Evolutionary conservation across 2,329 filamentous ascomycete genomes (phyloP).

Genomic region (Gremmenia infestans): DNA sequence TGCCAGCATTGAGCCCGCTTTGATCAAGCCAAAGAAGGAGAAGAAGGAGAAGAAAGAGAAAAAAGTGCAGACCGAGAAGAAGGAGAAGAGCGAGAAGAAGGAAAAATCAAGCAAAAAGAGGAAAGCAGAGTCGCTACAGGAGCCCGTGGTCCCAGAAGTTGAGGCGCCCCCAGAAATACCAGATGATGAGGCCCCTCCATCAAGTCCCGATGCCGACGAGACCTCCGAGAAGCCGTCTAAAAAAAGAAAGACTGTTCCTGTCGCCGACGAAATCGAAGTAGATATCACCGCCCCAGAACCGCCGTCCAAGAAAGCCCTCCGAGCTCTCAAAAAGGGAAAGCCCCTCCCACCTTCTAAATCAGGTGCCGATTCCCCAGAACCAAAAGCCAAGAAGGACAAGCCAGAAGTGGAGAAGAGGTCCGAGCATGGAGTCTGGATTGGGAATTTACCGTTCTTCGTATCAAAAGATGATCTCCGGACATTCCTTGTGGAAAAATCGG

Average conservation of each 20-base stretch:
- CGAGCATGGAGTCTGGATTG: constrained; percentile 88
- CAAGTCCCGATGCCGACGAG: constrained; percentile 4
- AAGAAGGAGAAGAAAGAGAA: not conserved
- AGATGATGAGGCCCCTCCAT: not conserved
- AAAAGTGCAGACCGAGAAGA: not conserved
- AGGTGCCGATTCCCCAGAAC: constrained; percentile 35
- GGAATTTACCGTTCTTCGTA: constrained; percentile 82
- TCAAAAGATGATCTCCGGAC: constrained; percentile 69
- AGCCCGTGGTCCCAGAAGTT: constrained; percentile 1
- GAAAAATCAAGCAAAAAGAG: constrained; percentile 27
- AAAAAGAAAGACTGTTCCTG: constrained; percentile 66
- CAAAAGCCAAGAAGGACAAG: constrained; percentile 37
- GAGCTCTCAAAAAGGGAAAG: constrained; percentile 82
- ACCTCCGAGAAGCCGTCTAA: constrained; percentile 22
- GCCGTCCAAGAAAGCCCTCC: constrained; percentile 88
- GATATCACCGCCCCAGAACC: constrained; percentile 87
- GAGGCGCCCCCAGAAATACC: constrained; percentile 2
- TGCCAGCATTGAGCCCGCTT: not conserved
- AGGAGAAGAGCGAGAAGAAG: constrained; percentile 21
- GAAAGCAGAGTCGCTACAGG: constrained; percentile 15
- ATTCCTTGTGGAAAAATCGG: constrained; percentile 72
- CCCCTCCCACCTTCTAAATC: constrained; percentile 42
- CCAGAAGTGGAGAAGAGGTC: constrained; percentile 56
- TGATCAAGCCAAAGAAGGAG: constrained; percentile 2
- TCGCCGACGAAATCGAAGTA: constrained; percentile 73